Conservation (phyloP, 2,329 filamentous ascomycete genomes). For the Cytospora chrysosperma region DNA sequence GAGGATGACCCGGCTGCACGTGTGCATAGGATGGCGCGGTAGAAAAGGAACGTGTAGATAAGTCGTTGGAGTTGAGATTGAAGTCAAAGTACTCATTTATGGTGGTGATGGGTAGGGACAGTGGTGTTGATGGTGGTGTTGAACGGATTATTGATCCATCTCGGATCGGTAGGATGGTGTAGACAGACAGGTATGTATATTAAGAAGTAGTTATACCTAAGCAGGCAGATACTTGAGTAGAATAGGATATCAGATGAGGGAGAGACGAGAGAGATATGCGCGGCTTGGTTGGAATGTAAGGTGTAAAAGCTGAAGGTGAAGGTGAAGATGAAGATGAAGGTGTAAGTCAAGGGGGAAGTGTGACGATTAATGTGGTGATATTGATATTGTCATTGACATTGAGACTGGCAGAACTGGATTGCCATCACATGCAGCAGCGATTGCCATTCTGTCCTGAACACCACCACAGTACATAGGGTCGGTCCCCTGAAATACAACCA, state of each 20-base stretch:
- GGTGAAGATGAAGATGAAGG: too few species aligned
- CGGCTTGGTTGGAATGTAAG: too few species aligned
- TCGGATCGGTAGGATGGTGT: neutral
- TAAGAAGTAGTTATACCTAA: too few species aligned
- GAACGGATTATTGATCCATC: neutral
- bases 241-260: too few species aligned
- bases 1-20: neutral
- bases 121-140: neutral
- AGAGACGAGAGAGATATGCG: too few species aligned
- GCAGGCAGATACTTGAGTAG: neutral
- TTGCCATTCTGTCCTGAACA: constrained; percentile 18
- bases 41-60: neutral
- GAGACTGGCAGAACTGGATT: neutral
- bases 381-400: too few species aligned
- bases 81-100: neutral
- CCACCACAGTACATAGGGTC: too few species aligned
- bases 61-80: neutral
- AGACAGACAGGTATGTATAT: too few species aligned
- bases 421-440: constrained; percentile 9
- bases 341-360: too few species aligned
- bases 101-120: neutral
- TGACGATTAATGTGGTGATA: too few species aligned
- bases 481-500: too few species aligned
- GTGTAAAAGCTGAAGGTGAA: too few species aligned
- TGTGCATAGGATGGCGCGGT: neutral